Conservation (phyloP, 805 yeast species). For the Sporopachydermia quercuum region DNA sequence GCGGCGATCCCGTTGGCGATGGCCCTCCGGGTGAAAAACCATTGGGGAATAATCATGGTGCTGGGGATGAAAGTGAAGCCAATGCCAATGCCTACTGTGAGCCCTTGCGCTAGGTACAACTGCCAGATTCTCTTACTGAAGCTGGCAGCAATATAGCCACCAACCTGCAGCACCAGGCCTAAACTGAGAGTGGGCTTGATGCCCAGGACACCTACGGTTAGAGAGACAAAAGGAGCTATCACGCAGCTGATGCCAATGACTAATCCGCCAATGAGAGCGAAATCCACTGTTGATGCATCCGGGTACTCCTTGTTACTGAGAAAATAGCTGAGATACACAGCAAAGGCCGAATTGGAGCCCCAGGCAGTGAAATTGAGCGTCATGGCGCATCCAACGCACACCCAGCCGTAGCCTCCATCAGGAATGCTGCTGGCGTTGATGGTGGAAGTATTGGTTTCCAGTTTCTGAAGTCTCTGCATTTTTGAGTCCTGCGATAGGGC, state of each 20-base stretch:
- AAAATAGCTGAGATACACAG: conserved; percentile 46
- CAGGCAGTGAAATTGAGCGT: conserved; percentile 45
- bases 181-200: conserved; percentile 18
- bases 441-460: too few relatives aligned
- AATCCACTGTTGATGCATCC: conserved; percentile 43
- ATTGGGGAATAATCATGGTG: conserved; percentile 46
- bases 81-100: conserved; percentile 41
- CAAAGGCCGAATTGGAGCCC: conserved; percentile 61
- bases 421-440: conserved; percentile 20
- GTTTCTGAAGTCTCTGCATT: too few relatives aligned
- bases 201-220: conserved; percentile 27
- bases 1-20: conserved; percentile 24
- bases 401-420: conserved; percentile 64
- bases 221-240: conserved; percentile 30
- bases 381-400: conserved; percentile 34
- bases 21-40: conserved; percentile 52
- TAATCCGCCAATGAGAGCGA: conserved; percentile 54
- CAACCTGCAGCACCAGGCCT: conserved; percentile 30
- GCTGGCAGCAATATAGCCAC: conserved; percentile 45
- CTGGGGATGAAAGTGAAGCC: conserved; percentile 39
- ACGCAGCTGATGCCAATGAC: conserved; percentile 36
- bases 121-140: conserved; percentile 49
- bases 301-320: conserved; percentile 32
- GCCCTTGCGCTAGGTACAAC: conserved; percentile 52
- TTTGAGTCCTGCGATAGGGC: too few relatives aligned